A percentile compares a stretch with the other conserved stretches of the same genome.
Evolutionary conservation across 257 asterid genomes (phyloP).

Genomic region (Plantago elongata): DNA sequence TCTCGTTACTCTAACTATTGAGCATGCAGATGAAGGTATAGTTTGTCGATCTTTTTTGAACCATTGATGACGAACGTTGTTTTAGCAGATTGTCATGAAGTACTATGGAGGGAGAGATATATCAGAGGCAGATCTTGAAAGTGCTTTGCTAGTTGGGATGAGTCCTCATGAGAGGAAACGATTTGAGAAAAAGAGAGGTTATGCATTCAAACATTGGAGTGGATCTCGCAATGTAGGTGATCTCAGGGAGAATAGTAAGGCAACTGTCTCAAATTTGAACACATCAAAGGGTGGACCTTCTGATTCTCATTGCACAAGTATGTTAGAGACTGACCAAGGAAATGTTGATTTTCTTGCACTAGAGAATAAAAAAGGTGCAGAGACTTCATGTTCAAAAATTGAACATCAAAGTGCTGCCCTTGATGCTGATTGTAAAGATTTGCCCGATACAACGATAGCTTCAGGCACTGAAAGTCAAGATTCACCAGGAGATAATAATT

Average conservation of each 20-base stretch:
- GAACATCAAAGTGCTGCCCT: constrained; percentile 18
- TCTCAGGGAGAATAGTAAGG: constrained; percentile 1
- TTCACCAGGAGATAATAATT: constrained; percentile 21
- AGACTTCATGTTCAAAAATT: constrained; percentile 12
- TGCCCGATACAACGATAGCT: constrained; percentile 9
- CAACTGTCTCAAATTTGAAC: constrained; percentile 18
- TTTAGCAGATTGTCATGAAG: constrained; percentile 57
- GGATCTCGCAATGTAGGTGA: constrained; percentile 15
- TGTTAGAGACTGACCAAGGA: constrained; percentile 27
- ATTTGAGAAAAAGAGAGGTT: constrained; percentile 59
- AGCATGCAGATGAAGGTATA: not conserved
- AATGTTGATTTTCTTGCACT: constrained; percentile 25
- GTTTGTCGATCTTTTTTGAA: not conserved
- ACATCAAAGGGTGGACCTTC: too few relatives aligned
- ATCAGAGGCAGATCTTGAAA: constrained; percentile 75
- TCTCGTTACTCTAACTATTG: not conserved
- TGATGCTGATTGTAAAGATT: constrained; percentile 18
- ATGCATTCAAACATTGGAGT: constrained; percentile 35
- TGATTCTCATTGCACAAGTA: not conserved
- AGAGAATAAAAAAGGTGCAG: constrained; percentile 21
- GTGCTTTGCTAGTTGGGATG: constrained; percentile 81
- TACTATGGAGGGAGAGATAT: constrained; percentile 91
- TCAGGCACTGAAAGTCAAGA: constrained; percentile 26
- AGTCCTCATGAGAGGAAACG: constrained; percentile 78
- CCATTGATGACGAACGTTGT: constrained; percentile 11